Base-by-base conservation (phyloP, 495 filamentous ascomycete genomes). In the Lasiosphaeriaceae sp. region DNA sequence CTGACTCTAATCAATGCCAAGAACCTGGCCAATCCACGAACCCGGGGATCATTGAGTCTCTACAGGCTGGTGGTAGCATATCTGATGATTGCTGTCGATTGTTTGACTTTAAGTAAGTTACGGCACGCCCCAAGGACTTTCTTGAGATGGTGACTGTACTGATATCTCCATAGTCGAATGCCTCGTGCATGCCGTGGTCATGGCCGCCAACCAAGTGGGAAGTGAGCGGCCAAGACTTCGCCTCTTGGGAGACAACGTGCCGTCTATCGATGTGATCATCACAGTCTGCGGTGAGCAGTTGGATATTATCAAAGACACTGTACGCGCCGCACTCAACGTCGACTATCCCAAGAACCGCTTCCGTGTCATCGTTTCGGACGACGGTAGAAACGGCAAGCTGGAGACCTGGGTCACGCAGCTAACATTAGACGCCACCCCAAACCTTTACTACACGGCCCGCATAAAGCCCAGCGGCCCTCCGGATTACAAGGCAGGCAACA, bases 401-500 rank as follows among this genome's bases (percentile, higher is more conserved):
- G 63, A 72, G 0, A 47, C 79, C 14, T 48, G 64, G 6, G 56
- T 66, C 12, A 50, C 62, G 20, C 48, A 53, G 19, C 21, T 52
- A 3, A 53, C 60, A 24, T 76, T 69, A 56, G 67, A 65, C 2
- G n/a, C n/a, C n/a, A 31, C 29, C 3, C 16, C 49, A 23, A 76
- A 82, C 31, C 19, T 81, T 2, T 72, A 68, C 58, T 83, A 83
- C 57, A 69, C 76, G 41, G 68, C 75, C 1, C 71, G 79, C 45
- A 64, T 69, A 48, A 80, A 80, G 56, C 68, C 75, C 29, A 14
- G 34, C 34, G 70, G 73, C 16, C 77, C 76, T 0, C 74, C 80
- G 58, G 71, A 80, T 60, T 83, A 77, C 69, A 84, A 84, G 66
- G 77, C 79, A 5, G 81, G 81, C 41, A 84, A 83, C 50, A 66